phyloP scores from a whole-genome alignment of 352 stramenopile species.

The Phytopythium vexans region DNA sequence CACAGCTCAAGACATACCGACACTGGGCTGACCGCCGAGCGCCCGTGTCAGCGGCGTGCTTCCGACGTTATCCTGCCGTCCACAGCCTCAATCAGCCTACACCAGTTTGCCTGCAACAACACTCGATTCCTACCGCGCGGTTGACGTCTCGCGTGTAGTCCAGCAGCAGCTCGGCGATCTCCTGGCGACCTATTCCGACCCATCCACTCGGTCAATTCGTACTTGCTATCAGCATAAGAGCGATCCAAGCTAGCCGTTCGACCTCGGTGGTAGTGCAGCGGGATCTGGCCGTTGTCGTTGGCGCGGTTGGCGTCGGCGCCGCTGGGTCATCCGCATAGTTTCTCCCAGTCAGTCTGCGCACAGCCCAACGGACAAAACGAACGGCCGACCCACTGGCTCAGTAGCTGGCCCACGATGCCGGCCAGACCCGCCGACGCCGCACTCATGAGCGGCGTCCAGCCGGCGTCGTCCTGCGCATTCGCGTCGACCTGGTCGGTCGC shows the following conservation, averaged over 20 bases:
- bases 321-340: slow-evolving; percentile 12
- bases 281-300: slow-evolving; percentile 72
- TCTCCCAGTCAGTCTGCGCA: neutral
- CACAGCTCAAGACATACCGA: slow-evolving; percentile 22
- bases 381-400: slow-evolving; percentile 37
- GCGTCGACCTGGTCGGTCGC: slow-evolving; percentile 27
- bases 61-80: slow-evolving; percentile 47
- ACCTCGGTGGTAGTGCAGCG: slow-evolving; percentile 77
- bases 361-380: neutral
- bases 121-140: slow-evolving; percentile 23
- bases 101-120: too few species aligned
- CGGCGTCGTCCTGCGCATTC: slow-evolving; percentile 68
- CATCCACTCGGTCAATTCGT: too few species aligned
- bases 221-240: neutral
- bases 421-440: slow-evolving; percentile 58
- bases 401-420: slow-evolving; percentile 47
- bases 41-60: slow-evolving; percentile 64
- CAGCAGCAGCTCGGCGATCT: slow-evolving; percentile 65
- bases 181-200: slow-evolving; percentile 32
- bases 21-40: slow-evolving; percentile 47
- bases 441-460: slow-evolving; percentile 79
- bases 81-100: neutral
- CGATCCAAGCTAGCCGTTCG: neutral
- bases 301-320: slow-evolving; percentile 58
- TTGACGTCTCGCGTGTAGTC: slow-evolving; percentile 72